Conservation (phyloP, 2,329 filamentous ascomycete species). For the Blumeriella jaapii region DNA sequence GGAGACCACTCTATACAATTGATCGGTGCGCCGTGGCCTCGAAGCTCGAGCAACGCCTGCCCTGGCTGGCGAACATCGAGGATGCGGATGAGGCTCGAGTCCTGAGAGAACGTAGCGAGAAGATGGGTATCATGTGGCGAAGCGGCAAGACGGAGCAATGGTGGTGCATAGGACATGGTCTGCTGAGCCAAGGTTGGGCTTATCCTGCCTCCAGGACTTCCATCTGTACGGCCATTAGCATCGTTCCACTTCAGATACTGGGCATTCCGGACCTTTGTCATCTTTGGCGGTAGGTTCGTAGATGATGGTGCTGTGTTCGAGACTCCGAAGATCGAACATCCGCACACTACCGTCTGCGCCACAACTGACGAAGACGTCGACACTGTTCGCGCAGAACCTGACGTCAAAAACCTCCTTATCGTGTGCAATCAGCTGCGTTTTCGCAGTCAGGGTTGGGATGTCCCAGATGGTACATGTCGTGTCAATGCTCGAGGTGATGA, state of each 20-base stretch:
- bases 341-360: conserved; percentile 94
- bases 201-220: conserved; percentile 40
- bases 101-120: conserved; percentile 91
- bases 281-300: conserved; percentile 93
- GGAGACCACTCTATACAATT: conserved; percentile 97
- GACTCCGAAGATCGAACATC: conserved; percentile 94
- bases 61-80: conserved; percentile 93
- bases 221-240: conserved; percentile 29
- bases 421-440: conserved; percentile 95
- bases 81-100: conserved; percentile 85
- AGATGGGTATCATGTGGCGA: conserved; percentile 94
- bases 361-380: conserved; percentile 98
- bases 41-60: conserved; percentile 85
- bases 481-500: conserved; percentile 97
- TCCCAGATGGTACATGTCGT: conserved; percentile 99
- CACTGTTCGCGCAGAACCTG: conserved; percentile 91
- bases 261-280: conserved; percentile 46
- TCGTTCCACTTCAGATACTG: background rate
- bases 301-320: conserved; percentile 98
- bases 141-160: conserved; percentile 69
- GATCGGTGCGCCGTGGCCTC: conserved; percentile 72
- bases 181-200: conserved; percentile 68
- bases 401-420: conserved; percentile 99
- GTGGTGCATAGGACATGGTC: conserved; percentile 65
- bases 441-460: conserved; percentile 92